Evolutionary conservation across 73 alveolate genomes (phyloP), one percentile per base, ranked within the genome.

Genomic region (Paramecium tetraurelia): DNA sequence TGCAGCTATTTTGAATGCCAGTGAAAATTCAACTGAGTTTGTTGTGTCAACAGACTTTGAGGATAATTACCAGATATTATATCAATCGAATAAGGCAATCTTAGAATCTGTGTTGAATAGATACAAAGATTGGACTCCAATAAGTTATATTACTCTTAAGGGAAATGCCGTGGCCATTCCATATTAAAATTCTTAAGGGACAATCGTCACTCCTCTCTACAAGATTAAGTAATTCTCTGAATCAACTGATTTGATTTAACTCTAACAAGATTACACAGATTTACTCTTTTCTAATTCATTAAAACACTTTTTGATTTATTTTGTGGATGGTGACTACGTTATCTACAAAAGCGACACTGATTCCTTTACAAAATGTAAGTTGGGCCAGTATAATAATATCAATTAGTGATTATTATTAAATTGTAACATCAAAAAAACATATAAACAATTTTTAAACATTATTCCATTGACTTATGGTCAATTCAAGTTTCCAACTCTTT

Each of bases 101-200:
- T 7, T 22, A 22, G 21, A 24, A 22, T 63, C 41, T 12, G 84
- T 63, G n/a, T 63, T 63, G n/a, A 63, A 27, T 31, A 63, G 84
- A 27, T 63, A 63, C 46, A 63, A 27, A 20, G 84, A 63, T 63
- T 63, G 84, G 84, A 6, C 22, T 14, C 27, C 21, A 63, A 27
- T 63, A 63, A 27, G 46, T 63, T 63, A 63, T 31, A 18, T 63
- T 6, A 27, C 41, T 12, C 4, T 63, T 3, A 63, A 63, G 16
- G 84, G 84, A 31, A 63, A 63, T 63, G 46, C 46, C 31, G 84
- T 63, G 4, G 84, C 84, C 14, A 63, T 63, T 33, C 84, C 84
- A 31, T 63, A 63, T 63, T 24, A 63, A 24, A 63, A 63, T 16
- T 4, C 46, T 63, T 63, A 63, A 63, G 46, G 46, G 7, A 33